Evolutionary conservation across 2,329 filamentous ascomycete species (phyloP).

Genomic region (Anisogramma anomala): DNA sequence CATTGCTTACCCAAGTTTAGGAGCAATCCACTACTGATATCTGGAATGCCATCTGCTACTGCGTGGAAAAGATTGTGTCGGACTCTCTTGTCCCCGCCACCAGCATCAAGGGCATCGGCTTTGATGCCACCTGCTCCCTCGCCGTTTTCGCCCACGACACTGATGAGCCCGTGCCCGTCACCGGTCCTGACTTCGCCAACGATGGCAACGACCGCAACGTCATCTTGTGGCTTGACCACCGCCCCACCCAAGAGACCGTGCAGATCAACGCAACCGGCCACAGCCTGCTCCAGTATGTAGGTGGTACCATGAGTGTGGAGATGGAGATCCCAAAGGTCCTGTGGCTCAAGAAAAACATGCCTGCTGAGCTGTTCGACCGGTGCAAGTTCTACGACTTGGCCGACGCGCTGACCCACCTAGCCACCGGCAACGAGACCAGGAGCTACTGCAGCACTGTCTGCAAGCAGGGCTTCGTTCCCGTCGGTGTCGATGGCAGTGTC

Average conservation of each 20-base stretch:
- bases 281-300: slow-evolving; percentile 89
- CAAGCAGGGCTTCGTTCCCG: slow-evolving; percentile 92
- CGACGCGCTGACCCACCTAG: slow-evolving; percentile 87
- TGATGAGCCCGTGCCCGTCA: slow-evolving; percentile 83
- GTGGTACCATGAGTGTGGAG: slow-evolving; percentile 96
- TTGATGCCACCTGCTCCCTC: slow-evolving; percentile 97
- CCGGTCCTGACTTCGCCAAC: slow-evolving; percentile 72
- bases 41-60: slow-evolving; percentile 87
- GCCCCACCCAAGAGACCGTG: slow-evolving; percentile 78
- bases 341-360: slow-evolving; percentile 98
- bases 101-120: slow-evolving; percentile 80
- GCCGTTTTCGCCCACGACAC: slow-evolving; percentile 82
- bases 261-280: slow-evolving; percentile 89
- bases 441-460: slow-evolving; percentile 95
- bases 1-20: slow-evolving; percentile 25
- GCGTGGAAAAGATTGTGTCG: slow-evolving; percentile 69
- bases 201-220: slow-evolving; percentile 82
- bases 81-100: slow-evolving; percentile 68
- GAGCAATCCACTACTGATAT: slow-evolving; percentile 98
- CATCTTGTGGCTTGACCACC: slow-evolving; percentile 94
- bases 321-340: slow-evolving; percentile 99
- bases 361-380: slow-evolving; percentile 72
- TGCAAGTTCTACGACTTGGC: slow-evolving; percentile 97
- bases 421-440: slow-evolving; percentile 80
- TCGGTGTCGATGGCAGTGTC: slow-evolving; percentile 93